Evolutionary conservation across 2,329 filamentous ascomycete genomes (phyloP).

Genomic region (Diaporthe sp.): DNA sequence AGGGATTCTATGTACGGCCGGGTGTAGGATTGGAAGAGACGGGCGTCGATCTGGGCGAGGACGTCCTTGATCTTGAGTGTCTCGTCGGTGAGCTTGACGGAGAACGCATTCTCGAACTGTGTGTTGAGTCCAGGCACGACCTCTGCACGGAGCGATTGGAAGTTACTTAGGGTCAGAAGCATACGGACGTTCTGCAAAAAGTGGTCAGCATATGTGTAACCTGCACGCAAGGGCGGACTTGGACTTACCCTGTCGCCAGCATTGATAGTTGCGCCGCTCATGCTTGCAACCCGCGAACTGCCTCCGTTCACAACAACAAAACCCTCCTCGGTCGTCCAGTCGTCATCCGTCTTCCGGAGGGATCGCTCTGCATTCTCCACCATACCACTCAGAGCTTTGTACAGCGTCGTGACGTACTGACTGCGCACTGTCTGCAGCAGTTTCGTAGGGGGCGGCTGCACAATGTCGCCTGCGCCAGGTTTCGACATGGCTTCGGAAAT

Average conservation of each 20-base stretch:
- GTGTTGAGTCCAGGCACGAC: slow-evolving; percentile 90
- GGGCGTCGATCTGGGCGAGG: slow-evolving; percentile 88
- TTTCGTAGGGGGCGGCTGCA: slow-evolving; percentile 87
- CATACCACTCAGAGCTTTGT: slow-evolving; percentile 94
- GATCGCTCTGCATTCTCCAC: slow-evolving; percentile 94
- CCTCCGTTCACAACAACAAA: slow-evolving; percentile 50
- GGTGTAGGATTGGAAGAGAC: slow-evolving; percentile 93
- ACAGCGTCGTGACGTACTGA: slow-evolving; percentile 93
- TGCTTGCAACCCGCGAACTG: slow-evolving; percentile 49
- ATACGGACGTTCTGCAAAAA: slow-evolving; percentile 83
- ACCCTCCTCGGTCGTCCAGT: slow-evolving; percentile 67
- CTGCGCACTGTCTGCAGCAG: slow-evolving; percentile 89
- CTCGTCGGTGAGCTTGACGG: slow-evolving; percentile 93
- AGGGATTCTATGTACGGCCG: slow-evolving; percentile 79
- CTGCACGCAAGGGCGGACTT: neutral
- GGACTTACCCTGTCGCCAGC: slow-evolving; percentile 67
- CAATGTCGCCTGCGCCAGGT: slow-evolving; percentile 79
- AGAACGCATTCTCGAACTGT: slow-evolving; percentile 94
- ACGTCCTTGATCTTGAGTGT: slow-evolving; percentile 92
- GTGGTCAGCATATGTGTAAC: slow-evolving; percentile 37
- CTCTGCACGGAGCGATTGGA: slow-evolving; percentile 84
- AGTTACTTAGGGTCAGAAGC: slow-evolving; percentile 92
- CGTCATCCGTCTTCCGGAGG: slow-evolving; percentile 72
- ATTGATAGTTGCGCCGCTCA: slow-evolving; percentile 61
- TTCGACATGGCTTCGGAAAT: slow-evolving; percentile 87